Percentiles rank a stretch among this genome's conserved stretches.
phyloP scores from a whole-genome alignment of 2,329 filamentous ascomycete genomes.

The Epichloe hybrida region DNA sequence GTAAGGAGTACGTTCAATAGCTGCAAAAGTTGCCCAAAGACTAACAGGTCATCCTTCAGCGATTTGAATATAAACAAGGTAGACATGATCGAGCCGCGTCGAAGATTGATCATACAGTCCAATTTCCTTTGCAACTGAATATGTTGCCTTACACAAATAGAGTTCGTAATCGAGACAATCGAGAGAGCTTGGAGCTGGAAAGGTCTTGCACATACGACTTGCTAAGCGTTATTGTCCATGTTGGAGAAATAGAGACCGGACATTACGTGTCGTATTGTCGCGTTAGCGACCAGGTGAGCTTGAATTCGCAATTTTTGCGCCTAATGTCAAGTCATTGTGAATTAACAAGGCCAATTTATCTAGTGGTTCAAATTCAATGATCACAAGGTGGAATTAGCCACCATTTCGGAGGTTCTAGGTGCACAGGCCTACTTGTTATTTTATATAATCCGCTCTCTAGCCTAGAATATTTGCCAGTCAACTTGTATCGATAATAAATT shows the following conservation, averaged over 20 bases:
- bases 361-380: constrained; percentile 96
- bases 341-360: neutral
- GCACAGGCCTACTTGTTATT: constrained; percentile 86
- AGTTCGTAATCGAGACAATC: constrained; percentile 35
- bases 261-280: constrained; percentile 87
- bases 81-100: constrained; percentile 55
- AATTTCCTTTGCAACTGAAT: constrained; percentile 76
- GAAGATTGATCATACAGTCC: constrained; percentile 78
- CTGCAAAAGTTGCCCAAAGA: neutral
- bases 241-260: constrained; percentile 83
- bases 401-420: constrained; percentile 70
- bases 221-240: constrained; percentile 80
- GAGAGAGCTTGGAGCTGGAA: constrained; percentile 43
- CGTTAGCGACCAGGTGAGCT: constrained; percentile 51
- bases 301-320: constrained; percentile 1
- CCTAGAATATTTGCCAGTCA: constrained; percentile 10
- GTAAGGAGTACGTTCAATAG: constrained; percentile 26
- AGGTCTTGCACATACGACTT: constrained; percentile 72
- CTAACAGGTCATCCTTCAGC: constrained; percentile 19
- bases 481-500: neutral
- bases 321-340: neutral
- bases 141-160: constrained; percentile 80
- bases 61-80: constrained; percentile 61
- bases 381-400: constrained; percentile 75
- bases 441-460: constrained; percentile 57